Base-by-base conservation (phyloP, 2,329 filamentous ascomycete genomes). In the Nigrospora oryzae region DNA sequence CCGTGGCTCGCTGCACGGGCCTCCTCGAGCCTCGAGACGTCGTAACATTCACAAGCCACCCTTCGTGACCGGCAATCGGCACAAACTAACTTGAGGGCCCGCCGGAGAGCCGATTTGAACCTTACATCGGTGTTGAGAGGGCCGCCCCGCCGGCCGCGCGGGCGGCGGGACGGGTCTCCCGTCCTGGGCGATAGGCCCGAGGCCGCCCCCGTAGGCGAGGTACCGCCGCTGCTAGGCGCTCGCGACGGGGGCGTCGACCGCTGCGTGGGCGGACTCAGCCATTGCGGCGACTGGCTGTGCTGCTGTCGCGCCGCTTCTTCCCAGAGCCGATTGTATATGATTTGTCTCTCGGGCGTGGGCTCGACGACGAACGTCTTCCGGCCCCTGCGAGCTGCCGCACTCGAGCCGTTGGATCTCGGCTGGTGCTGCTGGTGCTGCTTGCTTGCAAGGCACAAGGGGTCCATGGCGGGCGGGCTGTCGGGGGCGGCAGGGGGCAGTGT, bases 41-140 rank as follows among this genome's bases (percentile, higher is more conserved):
- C 59, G 43, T 56, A 51, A 42, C 59, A 61, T 30, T 58, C 51
- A 36, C 60, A 63, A 58, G 49, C 51, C 40, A 42, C 56, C 42
- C 54, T 61, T 41, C 57, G 58, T 5, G 34, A 36, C 30, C 53
- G 54, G 38, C 60, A 58, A 13, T 35, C 46, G 1, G 44, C 37
- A 42, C 60, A 62, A 23, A 54, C 49, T 16, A 60, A 51, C 42
- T 53, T 56, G 4, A 61, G 52, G 38, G 54, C 58, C 30, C 59
- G 53, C 47, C 61, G 61, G 36, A 61, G 48, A 15, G 56, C 56
- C 3, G 57, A 59, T 32, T 55, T 50, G 12, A 49, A 51, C 43
- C 56, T 54, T 10, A 53, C 57, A 38, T 53, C 46, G 11, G 47
- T 33, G 28, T 53, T 45, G 10, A 63, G 46, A 4, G 58, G 58